These are phyloP conservation scores for Gaeumannomyces sp. DNA, from an alignment of 2,329 filamentous ascomycete species.

Conservation along the genomic window DNA sequence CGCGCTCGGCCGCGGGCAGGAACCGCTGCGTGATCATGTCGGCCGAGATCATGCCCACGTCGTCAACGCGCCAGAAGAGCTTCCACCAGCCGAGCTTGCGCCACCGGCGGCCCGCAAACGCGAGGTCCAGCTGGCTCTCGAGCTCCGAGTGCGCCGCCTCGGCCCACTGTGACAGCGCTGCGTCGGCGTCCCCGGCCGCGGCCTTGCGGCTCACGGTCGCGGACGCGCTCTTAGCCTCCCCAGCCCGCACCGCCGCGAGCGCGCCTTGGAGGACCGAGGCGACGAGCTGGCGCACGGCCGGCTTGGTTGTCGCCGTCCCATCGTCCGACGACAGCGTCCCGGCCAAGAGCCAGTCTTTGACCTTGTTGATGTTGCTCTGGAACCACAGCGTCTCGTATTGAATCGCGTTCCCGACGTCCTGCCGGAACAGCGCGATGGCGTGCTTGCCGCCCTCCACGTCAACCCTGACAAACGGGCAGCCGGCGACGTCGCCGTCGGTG, in stretches of 20 bases:
- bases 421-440: slow-evolving; percentile 61
- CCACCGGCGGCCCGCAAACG: slow-evolving; percentile 73
- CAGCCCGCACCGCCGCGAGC: slow-evolving; percentile 41
- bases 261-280: slow-evolving; percentile 57
- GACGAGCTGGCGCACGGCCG: slow-evolving; percentile 60
- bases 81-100: slow-evolving; percentile 86
- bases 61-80: slow-evolving; percentile 89
- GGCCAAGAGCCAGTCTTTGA: slow-evolving; percentile 60
- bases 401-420: slow-evolving; percentile 62
- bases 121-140: slow-evolving; percentile 69
- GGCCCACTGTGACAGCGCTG: slow-evolving; percentile 64
- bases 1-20: slow-evolving; percentile 70
- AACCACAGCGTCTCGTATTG: slow-evolving; percentile 71
- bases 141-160: slow-evolving; percentile 77
- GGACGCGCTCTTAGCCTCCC: slow-evolving; percentile 36
- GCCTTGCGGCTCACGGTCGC: slow-evolving; percentile 25
- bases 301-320: slow-evolving; percentile 45
- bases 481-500: slow-evolving; percentile 31
- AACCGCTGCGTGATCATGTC: slow-evolving; percentile 74
- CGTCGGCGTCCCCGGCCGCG: slow-evolving; percentile 43
- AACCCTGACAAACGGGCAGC: slow-evolving; percentile 49
- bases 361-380: slow-evolving; percentile 58
- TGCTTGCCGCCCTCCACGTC: slow-evolving; percentile 57
- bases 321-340: slow-evolving; percentile 34
- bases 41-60: slow-evolving; percentile 75